Evolutionary conservation across 1,284 basidiomycete species (phyloP), one percentile per base, ranked within the genome.

Genomic region (Phenoliferia sp.): DNA sequence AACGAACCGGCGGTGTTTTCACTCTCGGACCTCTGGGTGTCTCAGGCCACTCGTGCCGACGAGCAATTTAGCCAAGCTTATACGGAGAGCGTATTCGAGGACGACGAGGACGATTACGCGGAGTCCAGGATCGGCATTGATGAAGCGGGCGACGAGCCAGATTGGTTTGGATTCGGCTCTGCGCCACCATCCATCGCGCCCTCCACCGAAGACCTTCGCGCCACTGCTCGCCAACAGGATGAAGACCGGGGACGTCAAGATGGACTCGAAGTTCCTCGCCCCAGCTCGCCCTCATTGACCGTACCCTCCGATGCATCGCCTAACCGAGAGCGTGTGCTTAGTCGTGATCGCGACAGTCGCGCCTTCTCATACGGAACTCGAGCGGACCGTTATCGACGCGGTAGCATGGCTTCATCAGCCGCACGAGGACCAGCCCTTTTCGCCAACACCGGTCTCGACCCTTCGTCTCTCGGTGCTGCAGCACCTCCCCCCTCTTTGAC

Each of bases 11-110:
- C 90, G 1, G 90, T 94, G 9, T 91, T 89, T 61, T 89, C 88
- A 70, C 89, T 95, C 72, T 89, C 90, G 5, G 92, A 94, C 80
- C 81, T 95, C 19, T 95, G 93, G 92, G 90, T 95, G 67, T 92
- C 92, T 15, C 88, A 92, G 29, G 93, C 93, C 3, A 91, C 93
- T 81, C 92, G 91, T 68, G 90, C 87, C 12, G 92, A 94, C 74
- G 90, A 90, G 48, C 68, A 76, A 28, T 76, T 77, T 54, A 75
- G 77, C 31, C 77, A 78, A 12, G 66, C 74, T 34, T 76, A 73
- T 73, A 89, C 90, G 70, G 85, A 86, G 3, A 88, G 88, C 71
- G 86, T 86, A 74, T 82, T 83, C 52, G 85, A 70, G 36, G 72
- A 73, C 66, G 79, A 78, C 33, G 79, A 79, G 19, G 84, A 85